A percentile compares a stretch with the other conserved stretches of the same genome.
Conservation (phyloP, 169 alveolate genomes). For the Blepharisma undulans region DNA sequence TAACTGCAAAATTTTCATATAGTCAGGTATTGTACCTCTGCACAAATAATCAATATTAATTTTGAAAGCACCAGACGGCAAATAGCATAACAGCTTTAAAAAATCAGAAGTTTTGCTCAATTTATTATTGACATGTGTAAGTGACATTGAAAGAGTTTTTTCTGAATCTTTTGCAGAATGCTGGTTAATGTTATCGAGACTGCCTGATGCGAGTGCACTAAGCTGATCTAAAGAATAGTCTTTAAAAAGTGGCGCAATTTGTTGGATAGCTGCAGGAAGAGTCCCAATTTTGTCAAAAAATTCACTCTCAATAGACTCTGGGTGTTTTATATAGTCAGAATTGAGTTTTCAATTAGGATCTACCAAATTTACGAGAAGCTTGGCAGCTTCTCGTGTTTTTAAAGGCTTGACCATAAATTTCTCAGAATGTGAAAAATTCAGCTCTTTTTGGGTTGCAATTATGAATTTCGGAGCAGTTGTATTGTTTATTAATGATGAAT, state of each 20-base stretch:
- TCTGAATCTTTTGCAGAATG: not conserved
- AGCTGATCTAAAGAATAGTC: not conserved
- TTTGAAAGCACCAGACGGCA: slow-evolving; percentile 14
- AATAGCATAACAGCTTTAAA: not conserved
- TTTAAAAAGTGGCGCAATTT: not conserved
- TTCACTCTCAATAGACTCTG: not conserved
- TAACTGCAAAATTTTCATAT: not conserved
- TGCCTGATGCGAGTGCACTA: not conserved
- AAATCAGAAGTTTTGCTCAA: not conserved
- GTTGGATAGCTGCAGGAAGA: not conserved
- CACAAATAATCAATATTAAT: not conserved
- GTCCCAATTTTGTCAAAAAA: not conserved
- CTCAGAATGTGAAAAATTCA: not conserved
- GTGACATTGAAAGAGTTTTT: not conserved
- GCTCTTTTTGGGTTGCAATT: not conserved
- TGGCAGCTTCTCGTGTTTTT: not conserved
- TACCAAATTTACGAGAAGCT: not conserved
- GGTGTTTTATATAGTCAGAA: not conserved
- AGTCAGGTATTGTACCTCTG: not conserved
- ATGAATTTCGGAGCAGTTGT: not conserved
- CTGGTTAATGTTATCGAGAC: not conserved
- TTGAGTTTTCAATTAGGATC: not conserved
- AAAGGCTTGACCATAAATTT: not conserved
- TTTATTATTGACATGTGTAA: not conserved
- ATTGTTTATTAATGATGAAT: not conserved